Base-by-base conservation (phyloP, 345 rosid genomes). In the Heritiera littoralis region DNA sequence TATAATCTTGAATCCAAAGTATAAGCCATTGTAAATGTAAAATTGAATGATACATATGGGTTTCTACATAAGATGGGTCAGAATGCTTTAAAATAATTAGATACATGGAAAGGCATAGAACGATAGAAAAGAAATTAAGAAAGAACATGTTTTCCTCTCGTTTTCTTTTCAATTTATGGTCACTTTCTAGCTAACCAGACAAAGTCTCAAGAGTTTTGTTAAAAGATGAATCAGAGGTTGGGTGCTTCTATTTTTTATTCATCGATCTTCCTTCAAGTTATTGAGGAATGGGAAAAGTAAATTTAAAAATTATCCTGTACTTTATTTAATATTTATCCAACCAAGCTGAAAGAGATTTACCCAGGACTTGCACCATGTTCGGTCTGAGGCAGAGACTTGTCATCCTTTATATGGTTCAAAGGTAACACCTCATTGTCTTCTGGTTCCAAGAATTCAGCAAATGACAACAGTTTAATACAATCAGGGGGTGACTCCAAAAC, bases 281-380 rank as follows among this genome's bases (percentile, higher is more conserved):
- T 46, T 8, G 9, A 69, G 4, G 13, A 63, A 63, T 9, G 17
- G 18, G 30, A n/a, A 12, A 46, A 43, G 56, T 35, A 63, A 30
- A 63, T 63, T 10, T 30, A 63, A 63, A 63, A 30, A 13, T 63
- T 28, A 32, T 32, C 41, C 43, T 60, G 67, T 3, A 11, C 38
- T 63, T 63, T 60, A 32, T 60, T 17, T 18, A 13, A 12, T 3
- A 7, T 55, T 80, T 78, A 74, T 40, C 32, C 11, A 56, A 32
- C 43, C 18, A 30, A 38, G 67, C 15, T 63, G 67, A 63, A 7
- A 77, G 54, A 61, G 74, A 43, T 52, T 46, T 85, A 92, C 96
- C 91, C 92, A 2, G 92, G 90, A 66, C 91, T 90, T 30, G 91
- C 88, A 82, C 89, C 94, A 68, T 86, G 86, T 5, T 89, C 87